Percentiles rank a stretch among this genome's conserved stretches.
Evolutionary conservation across 441 rosid species (phyloP).

Genomic region (Dalechampia spathulata): DNA sequence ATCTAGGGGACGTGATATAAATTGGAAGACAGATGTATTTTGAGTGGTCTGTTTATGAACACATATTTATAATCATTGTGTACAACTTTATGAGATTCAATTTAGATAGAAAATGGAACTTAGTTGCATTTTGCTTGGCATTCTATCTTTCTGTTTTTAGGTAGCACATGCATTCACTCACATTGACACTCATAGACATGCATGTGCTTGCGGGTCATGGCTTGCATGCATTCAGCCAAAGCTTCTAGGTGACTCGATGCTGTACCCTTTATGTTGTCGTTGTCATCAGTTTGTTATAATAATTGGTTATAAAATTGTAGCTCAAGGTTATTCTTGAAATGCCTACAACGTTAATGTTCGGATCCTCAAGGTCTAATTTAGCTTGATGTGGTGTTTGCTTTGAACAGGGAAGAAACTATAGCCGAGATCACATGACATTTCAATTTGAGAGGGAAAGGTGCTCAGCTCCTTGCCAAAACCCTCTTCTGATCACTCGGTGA

Average conservation of each 20-base stretch:
- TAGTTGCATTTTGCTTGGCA: neutral
- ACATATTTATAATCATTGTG: neutral
- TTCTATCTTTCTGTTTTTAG: neutral
- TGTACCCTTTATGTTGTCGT: neutral
- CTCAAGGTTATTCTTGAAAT: neutral
- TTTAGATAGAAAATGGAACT: neutral
- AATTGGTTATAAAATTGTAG: neutral
- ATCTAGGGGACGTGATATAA: neutral
- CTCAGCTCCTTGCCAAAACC: neutral
- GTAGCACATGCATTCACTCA: neutral
- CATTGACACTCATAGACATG: neutral
- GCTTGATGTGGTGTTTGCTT: constrained; percentile 8
- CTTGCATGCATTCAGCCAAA: neutral
- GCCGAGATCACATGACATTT: neutral
- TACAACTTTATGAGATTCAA: neutral
- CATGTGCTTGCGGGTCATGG: constrained; percentile 10
- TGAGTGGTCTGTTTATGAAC: neutral
- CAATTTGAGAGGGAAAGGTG: too few relatives aligned
- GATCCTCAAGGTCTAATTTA: neutral
- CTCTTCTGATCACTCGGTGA: constrained; percentile 5
- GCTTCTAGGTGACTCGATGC: neutral
- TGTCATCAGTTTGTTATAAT: neutral
- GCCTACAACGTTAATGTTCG: neutral
- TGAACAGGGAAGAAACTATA: constrained; percentile 26
- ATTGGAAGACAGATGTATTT: neutral